A percentile compares a stretch with the other conserved stretches of the same genome.
phyloP scores from a whole-genome alignment of 371 early-diverging fungal species.

The Circinella umbellata region DNA sequence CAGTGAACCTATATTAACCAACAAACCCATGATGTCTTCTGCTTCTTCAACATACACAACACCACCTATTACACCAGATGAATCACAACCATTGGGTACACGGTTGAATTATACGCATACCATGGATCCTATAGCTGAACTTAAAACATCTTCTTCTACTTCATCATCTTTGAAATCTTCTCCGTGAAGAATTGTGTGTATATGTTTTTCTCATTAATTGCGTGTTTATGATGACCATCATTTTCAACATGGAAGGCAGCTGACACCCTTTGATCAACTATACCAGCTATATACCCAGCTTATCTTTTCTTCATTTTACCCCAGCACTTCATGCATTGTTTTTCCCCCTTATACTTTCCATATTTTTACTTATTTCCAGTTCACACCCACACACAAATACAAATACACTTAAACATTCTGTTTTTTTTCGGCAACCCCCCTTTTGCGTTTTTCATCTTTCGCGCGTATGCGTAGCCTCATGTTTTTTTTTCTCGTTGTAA shows the following conservation, averaged over 20 bases:
- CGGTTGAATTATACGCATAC: constrained; percentile 3
- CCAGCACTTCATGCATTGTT: neutral
- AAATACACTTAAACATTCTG: no score
- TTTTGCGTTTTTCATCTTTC: neutral
- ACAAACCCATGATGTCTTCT: neutral
- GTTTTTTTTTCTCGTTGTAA: neutral
- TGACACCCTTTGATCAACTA: no score
- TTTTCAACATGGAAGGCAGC: no score
- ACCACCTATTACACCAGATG: constrained; percentile 22
- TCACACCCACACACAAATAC: neutral
- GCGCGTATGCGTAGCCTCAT: constrained; percentile 3
- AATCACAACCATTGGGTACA: constrained; percentile 12
- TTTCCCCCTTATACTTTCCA: neutral
- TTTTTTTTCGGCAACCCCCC: neutral
- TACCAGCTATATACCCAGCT: no score
- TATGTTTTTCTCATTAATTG: no score
- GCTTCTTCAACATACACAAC: neutral
- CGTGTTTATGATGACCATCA: no score
- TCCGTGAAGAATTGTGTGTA: neutral
- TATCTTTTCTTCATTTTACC: neutral
- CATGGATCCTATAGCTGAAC: constrained; percentile 4
- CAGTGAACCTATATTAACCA: constrained; percentile 5
- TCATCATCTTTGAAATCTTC: neutral
- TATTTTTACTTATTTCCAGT: neutral
- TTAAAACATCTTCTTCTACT: neutral